Evolutionary conservation across 75 land plant genomes (phyloP).

Genomic region (Selaginella moellendorffii): DNA sequence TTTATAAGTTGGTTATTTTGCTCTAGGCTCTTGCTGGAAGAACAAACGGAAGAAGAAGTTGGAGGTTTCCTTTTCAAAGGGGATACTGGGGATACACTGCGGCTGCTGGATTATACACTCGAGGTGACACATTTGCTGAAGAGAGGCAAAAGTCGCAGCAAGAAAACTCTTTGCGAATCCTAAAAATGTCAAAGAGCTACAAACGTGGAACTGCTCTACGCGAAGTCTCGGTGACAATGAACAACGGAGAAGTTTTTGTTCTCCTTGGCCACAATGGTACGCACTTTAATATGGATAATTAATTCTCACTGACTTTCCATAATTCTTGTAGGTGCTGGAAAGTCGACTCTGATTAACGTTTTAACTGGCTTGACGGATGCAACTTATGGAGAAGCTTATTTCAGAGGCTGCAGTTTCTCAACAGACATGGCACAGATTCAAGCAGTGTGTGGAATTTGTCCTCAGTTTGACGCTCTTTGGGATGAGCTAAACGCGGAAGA

Average conservation of each 20-base stretch:
- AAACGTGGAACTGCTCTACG: neutral
- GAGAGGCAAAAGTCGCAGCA: neutral
- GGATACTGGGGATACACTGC: neutral
- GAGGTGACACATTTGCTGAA: neutral
- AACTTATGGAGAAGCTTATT: neutral
- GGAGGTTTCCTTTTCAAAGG: neutral
- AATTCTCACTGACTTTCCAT: too few relatives aligned
- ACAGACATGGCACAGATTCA: slow-evolving; percentile 1
- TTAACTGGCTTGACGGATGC: neutral
- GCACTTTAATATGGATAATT: too few relatives aligned
- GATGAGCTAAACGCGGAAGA: neutral
- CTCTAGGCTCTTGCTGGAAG: neutral
- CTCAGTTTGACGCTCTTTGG: neutral
- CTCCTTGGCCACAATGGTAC: neutral
- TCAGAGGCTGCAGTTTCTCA: neutral
- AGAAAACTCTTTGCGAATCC: neutral
- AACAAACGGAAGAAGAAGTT: neutral
- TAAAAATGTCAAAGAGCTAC: neutral
- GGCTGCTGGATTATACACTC: neutral
- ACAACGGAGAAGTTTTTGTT: neutral
- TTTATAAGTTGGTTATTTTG: neutral
- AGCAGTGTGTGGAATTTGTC: neutral
- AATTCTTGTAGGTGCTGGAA: neutral
- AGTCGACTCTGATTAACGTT: neutral
- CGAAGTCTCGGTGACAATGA: neutral